phyloP scores from a whole-genome alignment of 2,329 filamentous ascomycete species.

The Sporothrix dimorphospora region DNA sequence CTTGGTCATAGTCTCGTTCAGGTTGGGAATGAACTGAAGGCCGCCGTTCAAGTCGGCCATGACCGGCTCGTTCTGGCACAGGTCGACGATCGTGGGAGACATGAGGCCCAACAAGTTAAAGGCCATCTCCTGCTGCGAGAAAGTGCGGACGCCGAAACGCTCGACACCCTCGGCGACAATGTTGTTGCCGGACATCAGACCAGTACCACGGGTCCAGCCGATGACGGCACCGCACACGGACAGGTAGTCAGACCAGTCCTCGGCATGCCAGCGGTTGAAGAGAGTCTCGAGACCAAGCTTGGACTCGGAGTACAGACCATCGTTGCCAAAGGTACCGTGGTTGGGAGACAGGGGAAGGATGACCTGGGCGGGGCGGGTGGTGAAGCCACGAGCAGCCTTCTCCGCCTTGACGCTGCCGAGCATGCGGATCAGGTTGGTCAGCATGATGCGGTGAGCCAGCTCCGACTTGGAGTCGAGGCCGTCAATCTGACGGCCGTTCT shows the following conservation, averaged over 20 bases:
- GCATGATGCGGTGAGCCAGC: slow-evolving; percentile 97
- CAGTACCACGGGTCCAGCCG: slow-evolving; percentile 97
- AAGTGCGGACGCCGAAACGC: slow-evolving; percentile 93
- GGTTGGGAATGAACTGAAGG: slow-evolving; percentile 93
- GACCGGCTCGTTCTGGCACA: slow-evolving; percentile 93
- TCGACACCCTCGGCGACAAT: slow-evolving; percentile 96
- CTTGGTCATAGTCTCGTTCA: slow-evolving; percentile 92
- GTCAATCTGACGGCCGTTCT: slow-evolving; percentile 97
- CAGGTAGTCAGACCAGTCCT: slow-evolving; percentile 96
- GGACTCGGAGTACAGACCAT: slow-evolving; percentile 93
- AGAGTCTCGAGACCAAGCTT: slow-evolving; percentile 96
- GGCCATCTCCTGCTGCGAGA: slow-evolving; percentile 99
- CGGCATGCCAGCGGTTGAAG: slow-evolving; percentile 98
- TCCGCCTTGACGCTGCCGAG: slow-evolving; percentile 88
- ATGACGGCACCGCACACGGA: slow-evolving; percentile 98
- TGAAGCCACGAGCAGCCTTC: slow-evolving; percentile 84
- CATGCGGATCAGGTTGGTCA: slow-evolving; percentile 93
- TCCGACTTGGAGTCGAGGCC: slow-evolving; percentile 96
- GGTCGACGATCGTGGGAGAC: slow-evolving; percentile 89
- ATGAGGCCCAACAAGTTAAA: slow-evolving; percentile 97
- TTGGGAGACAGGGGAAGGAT: slow-evolving; percentile 95
- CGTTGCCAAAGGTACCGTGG: slow-evolving; percentile 97
- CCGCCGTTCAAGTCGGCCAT: slow-evolving; percentile 98
- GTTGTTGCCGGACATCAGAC: slow-evolving; percentile 66
- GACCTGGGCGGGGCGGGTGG: slow-evolving; percentile 94